Base-by-base conservation (phyloP, 495 filamentous ascomycete genomes). In the Xylaria cubensis region DNA sequence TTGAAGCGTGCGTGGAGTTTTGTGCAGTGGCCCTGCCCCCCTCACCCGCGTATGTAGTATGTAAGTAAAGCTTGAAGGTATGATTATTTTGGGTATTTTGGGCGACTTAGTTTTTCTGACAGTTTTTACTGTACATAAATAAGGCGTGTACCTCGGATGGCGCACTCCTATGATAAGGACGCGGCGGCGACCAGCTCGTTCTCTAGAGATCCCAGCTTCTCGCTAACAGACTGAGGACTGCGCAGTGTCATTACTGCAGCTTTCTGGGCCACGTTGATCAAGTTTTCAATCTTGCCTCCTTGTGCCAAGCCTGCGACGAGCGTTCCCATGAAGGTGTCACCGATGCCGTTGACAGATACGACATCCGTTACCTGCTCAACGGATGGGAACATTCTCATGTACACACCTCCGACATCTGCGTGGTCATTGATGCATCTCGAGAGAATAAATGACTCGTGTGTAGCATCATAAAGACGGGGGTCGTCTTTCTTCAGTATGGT, bases 331-430 rank as follows among this genome's bases (percentile, higher is more conserved):
- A 98, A 93, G 0, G 96, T 98, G 82, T 99, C 96, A 6, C 96
- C 96, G 0, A 94, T 94, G 0, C 95, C 96, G 78, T 98, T 99
- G 15, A 98, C 96, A 73, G 92, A 95, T 15, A 95, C 90, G 5
- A 97, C 84, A 39, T 94, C 88, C 19, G 86, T 79, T 1, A 97
- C 82, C n/a, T 82, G 78, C 81, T 92, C 90, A 3, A 86, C 86
- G 17, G 92, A 84, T 0, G 91, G 88, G 80, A 94, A 96, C 29
- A 95, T 79, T 50, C 93, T 85, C 90, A 98, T 93, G 75, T 97
- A 97, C 21, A 97, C 87, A 0, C 94, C 94, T 5, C 92, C 93
- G 6, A 97, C 84, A n/a, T 80, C 76, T 0, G 83, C 74, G 24
- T 85, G 86, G 3, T 86, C 85, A 24, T 85, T 85, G 21, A 74